phyloP scores from a whole-genome alignment of 2,329 filamentous ascomycete species.

The Botrytis deweyae region DNA sequence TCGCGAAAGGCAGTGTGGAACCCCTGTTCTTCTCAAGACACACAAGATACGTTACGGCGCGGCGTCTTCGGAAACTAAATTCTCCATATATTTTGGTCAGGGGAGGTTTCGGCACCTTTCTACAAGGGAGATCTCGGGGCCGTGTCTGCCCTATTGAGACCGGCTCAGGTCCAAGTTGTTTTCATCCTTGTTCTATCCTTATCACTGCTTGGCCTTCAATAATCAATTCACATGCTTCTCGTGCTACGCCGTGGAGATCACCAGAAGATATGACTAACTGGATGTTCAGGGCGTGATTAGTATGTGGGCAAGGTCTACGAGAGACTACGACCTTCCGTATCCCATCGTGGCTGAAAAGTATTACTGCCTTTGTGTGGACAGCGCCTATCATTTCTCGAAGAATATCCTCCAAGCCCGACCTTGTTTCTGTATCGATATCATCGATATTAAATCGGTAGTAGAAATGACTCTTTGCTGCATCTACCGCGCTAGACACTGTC shows the following conservation, averaged over 20 bases:
- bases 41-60: conserved; percentile 8
- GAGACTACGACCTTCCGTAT: neutral
- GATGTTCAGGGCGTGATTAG: neutral
- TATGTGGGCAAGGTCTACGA: neutral
- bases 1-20: conserved; percentile 7
- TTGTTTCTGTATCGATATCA: conserved; percentile 5
- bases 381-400: conserved; percentile 9
- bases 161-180: conserved; percentile 1
- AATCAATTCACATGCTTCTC: conserved; percentile 1
- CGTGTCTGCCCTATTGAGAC: conserved; percentile 13
- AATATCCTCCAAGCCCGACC: neutral
- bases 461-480: conserved; percentile 14
- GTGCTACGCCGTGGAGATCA: conserved; percentile 10
- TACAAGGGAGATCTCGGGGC: conserved; percentile 11
- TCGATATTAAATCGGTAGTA: conserved; percentile 14
- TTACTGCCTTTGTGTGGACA: neutral
- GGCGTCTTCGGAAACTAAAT: conserved; percentile 12
- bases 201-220: neutral
- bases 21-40: conserved; percentile 6
- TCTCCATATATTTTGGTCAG: conserved; percentile 14
- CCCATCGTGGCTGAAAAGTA: neutral
- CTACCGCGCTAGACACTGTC: conserved; percentile 14
- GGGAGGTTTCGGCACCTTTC: conserved; percentile 18
- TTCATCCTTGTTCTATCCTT: neutral
- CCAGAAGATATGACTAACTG: neutral